Evolutionary conservation across 2,329 filamentous ascomycete species (phyloP).

Genomic region (Trichophyton rubrum): DNA sequence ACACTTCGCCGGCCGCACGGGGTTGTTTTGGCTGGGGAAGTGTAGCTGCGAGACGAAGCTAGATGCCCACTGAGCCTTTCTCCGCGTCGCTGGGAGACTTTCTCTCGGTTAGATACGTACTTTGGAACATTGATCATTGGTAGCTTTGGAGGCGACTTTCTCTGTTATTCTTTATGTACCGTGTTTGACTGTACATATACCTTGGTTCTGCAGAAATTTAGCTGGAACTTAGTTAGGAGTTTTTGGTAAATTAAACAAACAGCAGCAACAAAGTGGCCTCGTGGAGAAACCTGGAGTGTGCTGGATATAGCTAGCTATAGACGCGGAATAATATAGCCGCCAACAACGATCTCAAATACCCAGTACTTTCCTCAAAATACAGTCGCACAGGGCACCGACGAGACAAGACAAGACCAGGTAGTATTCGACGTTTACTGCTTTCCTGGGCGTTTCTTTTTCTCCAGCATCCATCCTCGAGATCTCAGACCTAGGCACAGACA

Average conservation of each 20-base stretch:
- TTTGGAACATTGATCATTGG: neutral
- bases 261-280: too few species aligned
- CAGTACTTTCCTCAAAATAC: neutral
- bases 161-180: neutral
- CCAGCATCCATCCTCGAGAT: neutral
- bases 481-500: neutral
- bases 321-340: neutral
- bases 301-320: too few species aligned
- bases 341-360: neutral
- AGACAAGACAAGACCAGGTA: neutral
- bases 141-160: neutral
- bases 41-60: neutral
- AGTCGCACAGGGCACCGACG: neutral
- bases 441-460: neutral
- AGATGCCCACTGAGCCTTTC: neutral
- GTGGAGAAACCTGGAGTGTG: neutral
- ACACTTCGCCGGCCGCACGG: too few species aligned
- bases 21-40: neutral
- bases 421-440: neutral
- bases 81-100: neutral
- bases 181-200: neutral
- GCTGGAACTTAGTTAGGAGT: neutral
- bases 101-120: neutral
- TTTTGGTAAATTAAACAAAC: neutral
- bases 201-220: neutral